phyloP scores from a whole-genome alignment of 495 filamentous ascomycete genomes.

The Neurospora pannonica region DNA sequence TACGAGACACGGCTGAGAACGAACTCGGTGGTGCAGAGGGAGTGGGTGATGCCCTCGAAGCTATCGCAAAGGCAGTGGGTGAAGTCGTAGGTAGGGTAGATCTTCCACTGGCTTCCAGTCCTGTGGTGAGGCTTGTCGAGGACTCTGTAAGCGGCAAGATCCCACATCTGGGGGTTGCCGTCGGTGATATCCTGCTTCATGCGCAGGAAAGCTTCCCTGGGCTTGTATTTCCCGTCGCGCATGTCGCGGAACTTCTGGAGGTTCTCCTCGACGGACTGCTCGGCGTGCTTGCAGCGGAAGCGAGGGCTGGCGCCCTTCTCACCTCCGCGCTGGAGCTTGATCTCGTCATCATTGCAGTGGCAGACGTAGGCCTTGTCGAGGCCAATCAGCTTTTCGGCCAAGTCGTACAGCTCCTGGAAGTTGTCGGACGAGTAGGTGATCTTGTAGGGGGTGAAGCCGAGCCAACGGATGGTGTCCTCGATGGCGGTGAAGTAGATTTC shows the following conservation, averaged over 20 bases:
- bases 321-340: slow-evolving; percentile 79
- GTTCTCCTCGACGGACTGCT: slow-evolving; percentile 65
- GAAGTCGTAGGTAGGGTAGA: slow-evolving; percentile 90
- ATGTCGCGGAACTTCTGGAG: slow-evolving; percentile 78
- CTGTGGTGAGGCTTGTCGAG: slow-evolving; percentile 60
- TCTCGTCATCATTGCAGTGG: slow-evolving; percentile 48
- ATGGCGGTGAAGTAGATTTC: slow-evolving; percentile 72
- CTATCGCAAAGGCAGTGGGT: slow-evolving; percentile 84
- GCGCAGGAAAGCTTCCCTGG: slow-evolving; percentile 75
- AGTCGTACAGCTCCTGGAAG: slow-evolving; percentile 78
- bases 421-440: slow-evolving; percentile 76
- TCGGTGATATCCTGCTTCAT: slow-evolving; percentile 72
- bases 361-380: slow-evolving; percentile 66
- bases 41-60: slow-evolving; percentile 82
- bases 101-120: slow-evolving; percentile 66
- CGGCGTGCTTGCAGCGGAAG: slow-evolving; percentile 70
- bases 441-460: slow-evolving; percentile 67
- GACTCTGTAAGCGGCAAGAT: slow-evolving; percentile 72
- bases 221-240: slow-evolving; percentile 83
- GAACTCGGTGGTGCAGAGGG: slow-evolving; percentile 84
- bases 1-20: slow-evolving; percentile 66
- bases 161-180: slow-evolving; percentile 65
- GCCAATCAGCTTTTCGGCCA: slow-evolving; percentile 79
- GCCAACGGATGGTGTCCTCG: slow-evolving; percentile 69
- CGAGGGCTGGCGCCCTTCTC: slow-evolving; percentile 56